Conservation (phyloP, 805 yeast species). For the Candida endomychidarum region DNA sequence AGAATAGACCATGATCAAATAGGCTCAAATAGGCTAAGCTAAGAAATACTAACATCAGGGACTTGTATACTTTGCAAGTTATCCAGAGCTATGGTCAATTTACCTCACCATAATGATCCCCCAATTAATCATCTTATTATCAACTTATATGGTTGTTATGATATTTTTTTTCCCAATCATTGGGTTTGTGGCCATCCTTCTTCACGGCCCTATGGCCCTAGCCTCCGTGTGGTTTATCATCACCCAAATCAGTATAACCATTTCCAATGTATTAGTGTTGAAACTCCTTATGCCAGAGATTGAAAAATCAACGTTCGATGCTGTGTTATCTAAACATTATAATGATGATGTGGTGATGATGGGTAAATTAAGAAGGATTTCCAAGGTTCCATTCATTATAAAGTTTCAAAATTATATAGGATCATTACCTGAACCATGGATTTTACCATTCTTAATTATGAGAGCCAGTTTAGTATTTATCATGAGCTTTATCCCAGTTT, state of each 20-base stretch:
- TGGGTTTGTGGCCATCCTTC: conserved; percentile 39
- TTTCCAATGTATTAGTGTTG: conserved; percentile 44
- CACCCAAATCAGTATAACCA: conserved; percentile 41
- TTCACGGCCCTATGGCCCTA: conserved; percentile 53
- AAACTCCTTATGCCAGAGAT: conserved; percentile 47
- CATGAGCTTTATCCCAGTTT: conserved; percentile 51
- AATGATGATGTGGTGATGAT: conserved; percentile 43
- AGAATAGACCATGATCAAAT: too few relatives aligned
- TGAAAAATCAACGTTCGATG: conserved; percentile 47
- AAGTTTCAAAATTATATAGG: conserved; percentile 29
- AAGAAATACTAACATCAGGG: conserved; percentile 25
- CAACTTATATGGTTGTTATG: conserved; percentile 36
- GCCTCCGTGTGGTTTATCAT: conserved; percentile 46
- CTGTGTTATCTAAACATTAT: conserved; percentile 46
- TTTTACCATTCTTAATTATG: conserved; percentile 42
- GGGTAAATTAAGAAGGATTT: conserved; percentile 34
- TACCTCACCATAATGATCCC: conserved; percentile 47
- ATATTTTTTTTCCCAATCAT: conserved; percentile 45
- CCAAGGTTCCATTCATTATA: conserved; percentile 29
- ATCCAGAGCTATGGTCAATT: conserved; percentile 48
- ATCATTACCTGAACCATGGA: conserved; percentile 33
- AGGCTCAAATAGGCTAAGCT: too few relatives aligned
- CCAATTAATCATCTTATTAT: conserved; percentile 38
- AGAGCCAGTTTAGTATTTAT: conserved; percentile 35
- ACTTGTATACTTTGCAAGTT: conserved; percentile 36